A percentile compares a stretch with the other conserved stretches of the same genome.
These are phyloP conservation scores for Castanopsis chinensis DNA, from an alignment of 306 rosid genomes.

Conservation along the genomic window DNA sequence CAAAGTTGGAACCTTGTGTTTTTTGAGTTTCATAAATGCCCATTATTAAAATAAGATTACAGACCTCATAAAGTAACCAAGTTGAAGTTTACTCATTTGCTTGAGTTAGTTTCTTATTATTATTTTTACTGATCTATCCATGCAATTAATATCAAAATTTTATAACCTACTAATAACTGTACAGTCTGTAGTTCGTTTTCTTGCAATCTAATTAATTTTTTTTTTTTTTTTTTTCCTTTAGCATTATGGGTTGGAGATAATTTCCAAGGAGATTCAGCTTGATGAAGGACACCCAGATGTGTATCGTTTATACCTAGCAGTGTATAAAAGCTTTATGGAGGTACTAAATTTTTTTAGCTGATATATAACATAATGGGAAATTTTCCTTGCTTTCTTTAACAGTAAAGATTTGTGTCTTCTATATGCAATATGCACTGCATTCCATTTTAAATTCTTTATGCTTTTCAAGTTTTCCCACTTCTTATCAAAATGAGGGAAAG, in stretches of 20 bases:
- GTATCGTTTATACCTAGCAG: conserved; percentile 27
- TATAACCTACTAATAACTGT: too few species aligned
- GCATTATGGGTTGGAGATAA: conserved; percentile 56
- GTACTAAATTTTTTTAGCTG: conserved; percentile 18
- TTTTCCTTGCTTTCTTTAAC: neutral
- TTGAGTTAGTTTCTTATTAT: too few species aligned
- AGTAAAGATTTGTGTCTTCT: neutral
- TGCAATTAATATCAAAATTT: too few species aligned
- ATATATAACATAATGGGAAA: neutral
- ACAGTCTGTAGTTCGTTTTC: neutral
- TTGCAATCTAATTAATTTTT: neutral
- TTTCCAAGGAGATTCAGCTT: conserved; percentile 44
- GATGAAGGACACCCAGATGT: conserved; percentile 42
- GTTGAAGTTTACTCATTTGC: too few species aligned
- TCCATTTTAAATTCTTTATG: neutral
- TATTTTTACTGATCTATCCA: too few species aligned
- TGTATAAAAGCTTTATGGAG: conserved; percentile 49
- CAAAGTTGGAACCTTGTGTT: too few species aligned
- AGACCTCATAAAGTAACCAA: too few species aligned
- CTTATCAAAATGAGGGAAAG: neutral
- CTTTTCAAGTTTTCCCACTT: neutral
- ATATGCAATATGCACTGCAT: neutral
- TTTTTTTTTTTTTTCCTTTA: neutral
- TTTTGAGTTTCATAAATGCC: too few species aligned
- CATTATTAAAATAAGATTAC: too few species aligned